Conservation (phyloP, 129 eudicot species). For the Pittosporum tobira region DNA sequence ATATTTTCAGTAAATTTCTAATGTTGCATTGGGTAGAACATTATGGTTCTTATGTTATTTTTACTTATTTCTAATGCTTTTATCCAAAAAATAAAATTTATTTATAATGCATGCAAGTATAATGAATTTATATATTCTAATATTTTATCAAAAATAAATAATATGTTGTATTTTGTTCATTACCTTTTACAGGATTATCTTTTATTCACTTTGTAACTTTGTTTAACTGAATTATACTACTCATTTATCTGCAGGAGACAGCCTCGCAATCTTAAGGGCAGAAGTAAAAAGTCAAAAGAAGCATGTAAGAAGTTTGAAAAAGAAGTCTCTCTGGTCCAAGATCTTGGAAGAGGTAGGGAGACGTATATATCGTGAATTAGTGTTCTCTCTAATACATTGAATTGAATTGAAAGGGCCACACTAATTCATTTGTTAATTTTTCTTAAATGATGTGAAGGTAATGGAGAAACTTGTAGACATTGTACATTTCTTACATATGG, state of each 20-base stretch:
- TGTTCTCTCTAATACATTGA: neutral
- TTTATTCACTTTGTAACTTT: neutral
- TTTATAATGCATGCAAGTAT: too few relatives aligned
- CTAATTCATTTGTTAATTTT: constrained; percentile 10
- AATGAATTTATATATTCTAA: neutral
- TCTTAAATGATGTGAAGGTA: constrained; percentile 58
- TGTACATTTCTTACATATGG: constrained; percentile 83
- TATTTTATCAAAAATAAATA: neutral
- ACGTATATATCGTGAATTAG: neutral
- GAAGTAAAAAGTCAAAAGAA: constrained; percentile 92
- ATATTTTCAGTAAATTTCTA: too few relatives aligned
- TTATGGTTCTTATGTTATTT: too few relatives aligned
- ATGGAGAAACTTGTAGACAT: constrained; percentile 98
- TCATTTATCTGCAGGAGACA: constrained; percentile 50
- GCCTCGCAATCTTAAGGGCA: constrained; percentile 66
- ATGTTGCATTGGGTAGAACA: too few relatives aligned
- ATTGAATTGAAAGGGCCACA: neutral
- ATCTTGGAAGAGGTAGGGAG: constrained; percentile 89
- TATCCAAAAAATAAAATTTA: too few relatives aligned
- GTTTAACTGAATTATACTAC: constrained; percentile 1
- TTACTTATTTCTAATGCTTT: too few relatives aligned
- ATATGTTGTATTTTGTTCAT: too few relatives aligned
- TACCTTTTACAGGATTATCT: neutral
- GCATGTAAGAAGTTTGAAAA: constrained; percentile 76
- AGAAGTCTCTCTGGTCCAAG: constrained; percentile 88